phyloP scores from a whole-genome alignment of 768 basidiomycete genomes.

The Hemileccinum impolitum region DNA sequence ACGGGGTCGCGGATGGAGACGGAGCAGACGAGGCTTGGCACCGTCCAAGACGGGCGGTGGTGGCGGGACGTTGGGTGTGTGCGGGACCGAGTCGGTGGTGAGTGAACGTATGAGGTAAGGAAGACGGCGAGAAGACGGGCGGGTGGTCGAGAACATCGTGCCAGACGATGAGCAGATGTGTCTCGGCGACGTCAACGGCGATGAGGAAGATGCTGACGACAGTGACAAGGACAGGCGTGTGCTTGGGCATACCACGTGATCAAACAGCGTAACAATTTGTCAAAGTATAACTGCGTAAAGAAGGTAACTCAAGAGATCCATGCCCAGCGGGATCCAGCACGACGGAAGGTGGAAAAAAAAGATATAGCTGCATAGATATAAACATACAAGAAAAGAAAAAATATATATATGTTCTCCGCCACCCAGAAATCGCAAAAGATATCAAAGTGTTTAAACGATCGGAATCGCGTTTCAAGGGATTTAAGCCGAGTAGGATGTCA shows the following conservation, averaged over 20 bases:
- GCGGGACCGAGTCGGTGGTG: slow-evolving; percentile 27
- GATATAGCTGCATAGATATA: slow-evolving; percentile 13
- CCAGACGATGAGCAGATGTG: slow-evolving; percentile 9
- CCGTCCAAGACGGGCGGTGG: slow-evolving; percentile 30
- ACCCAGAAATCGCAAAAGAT: slow-evolving; percentile 19
- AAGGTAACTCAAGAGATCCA: no score
- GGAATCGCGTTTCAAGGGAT: slow-evolving; percentile 16
- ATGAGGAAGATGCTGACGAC: neutral
- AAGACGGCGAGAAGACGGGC: slow-evolving; percentile 11
- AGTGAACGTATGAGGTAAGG: slow-evolving; percentile 19
- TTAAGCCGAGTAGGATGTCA: slow-evolving; percentile 5
- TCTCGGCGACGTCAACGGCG: slow-evolving; percentile 9
- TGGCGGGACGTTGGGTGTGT: slow-evolving; percentile 27
- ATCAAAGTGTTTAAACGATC: slow-evolving; percentile 11
- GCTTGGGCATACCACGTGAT: slow-evolving; percentile 11
- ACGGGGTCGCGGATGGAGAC: slow-evolving; percentile 43
- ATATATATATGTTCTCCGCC: slow-evolving; percentile 5
- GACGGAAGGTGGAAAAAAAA: slow-evolving; percentile 7
- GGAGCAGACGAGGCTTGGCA: slow-evolving; percentile 31
- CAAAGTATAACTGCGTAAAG: no score
- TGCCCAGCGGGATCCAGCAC: slow-evolving; percentile 13
- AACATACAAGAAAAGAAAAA: slow-evolving; percentile 2
- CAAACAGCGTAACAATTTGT: neutral
- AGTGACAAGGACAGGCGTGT: neutral
- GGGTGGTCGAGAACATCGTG: slow-evolving; percentile 25